Conservation (phyloP, 176 grass and related monocot genomes). For the Aegilops speltoides region DNA sequence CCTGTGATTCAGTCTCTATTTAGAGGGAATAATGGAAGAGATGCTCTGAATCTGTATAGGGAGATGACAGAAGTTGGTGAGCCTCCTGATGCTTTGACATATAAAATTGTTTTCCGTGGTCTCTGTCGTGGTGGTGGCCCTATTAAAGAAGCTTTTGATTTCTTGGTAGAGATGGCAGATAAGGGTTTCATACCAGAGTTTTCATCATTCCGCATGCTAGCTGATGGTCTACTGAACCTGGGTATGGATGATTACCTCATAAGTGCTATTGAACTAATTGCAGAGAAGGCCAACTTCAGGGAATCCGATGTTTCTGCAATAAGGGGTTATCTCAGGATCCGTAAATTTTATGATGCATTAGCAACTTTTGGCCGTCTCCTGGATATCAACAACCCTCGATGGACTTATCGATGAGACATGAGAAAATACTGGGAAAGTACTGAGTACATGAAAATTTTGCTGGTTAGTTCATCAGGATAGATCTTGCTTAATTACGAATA, state of each 20-base stretch:
- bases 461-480: constrained; percentile 18
- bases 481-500: constrained; percentile 6
- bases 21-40: constrained; percentile 53
- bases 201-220: constrained; percentile 73
- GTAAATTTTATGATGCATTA: constrained; percentile 83
- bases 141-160: constrained; percentile 85
- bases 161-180: constrained; percentile 77
- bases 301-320: constrained; percentile 66
- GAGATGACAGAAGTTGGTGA: constrained; percentile 75
- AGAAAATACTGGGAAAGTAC: background rate
- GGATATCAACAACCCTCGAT: constrained; percentile 42
- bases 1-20: constrained; percentile 72
- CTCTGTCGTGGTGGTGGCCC: constrained; percentile 73
- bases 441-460: background rate
- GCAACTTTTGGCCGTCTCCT: constrained; percentile 61
- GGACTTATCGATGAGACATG: constrained; percentile 33
- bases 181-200: constrained; percentile 77
- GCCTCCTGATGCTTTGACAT: constrained; percentile 74
- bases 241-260: constrained; percentile 78
- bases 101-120: constrained; percentile 80
- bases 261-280: constrained; percentile 57
- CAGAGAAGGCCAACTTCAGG: constrained; percentile 55
- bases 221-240: constrained; percentile 76
- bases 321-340: constrained; percentile 78
- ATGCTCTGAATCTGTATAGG: constrained; percentile 74